A percentile compares a stretch with the other conserved stretches of the same genome.
phyloP scores from a whole-genome alignment of 768 basidiomycete genomes.

The Agaricus sinodeliciosus region DNA sequence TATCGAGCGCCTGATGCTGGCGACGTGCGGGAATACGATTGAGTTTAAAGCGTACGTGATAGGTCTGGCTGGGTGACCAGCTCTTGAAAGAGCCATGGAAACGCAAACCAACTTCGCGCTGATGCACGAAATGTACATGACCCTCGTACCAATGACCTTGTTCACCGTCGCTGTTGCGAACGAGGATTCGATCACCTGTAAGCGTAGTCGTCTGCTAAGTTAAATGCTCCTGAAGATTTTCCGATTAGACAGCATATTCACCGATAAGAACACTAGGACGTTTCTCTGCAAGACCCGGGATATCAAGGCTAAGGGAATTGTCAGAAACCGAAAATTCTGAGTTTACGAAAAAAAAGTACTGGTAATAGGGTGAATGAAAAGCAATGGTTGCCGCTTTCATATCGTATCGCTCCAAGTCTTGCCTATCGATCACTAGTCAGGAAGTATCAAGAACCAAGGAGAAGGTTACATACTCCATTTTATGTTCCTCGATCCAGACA shows the following conservation, averaged over 20 bases:
- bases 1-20: slow-evolving; percentile 53
- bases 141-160: slow-evolving; percentile 54
- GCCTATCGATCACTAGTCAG: slow-evolving; percentile 19
- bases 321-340: not conserved
- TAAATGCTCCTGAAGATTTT: not conserved
- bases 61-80: slow-evolving; percentile 27
- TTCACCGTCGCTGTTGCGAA: slow-evolving; percentile 32
- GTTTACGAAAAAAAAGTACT: slow-evolving; percentile 22
- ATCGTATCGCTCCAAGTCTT: slow-evolving; percentile 32
- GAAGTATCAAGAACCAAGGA: not conserved
- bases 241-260: slow-evolving; percentile 13
- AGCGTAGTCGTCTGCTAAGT: no score
- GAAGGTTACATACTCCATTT: slow-evolving; percentile 28
- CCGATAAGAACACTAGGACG: slow-evolving; percentile 52
- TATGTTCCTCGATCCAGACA: slow-evolving; percentile 49
- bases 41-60: slow-evolving; percentile 50
- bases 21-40: slow-evolving; percentile 49
- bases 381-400: slow-evolving; percentile 26
- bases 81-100: slow-evolving; percentile 41
- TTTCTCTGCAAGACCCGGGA: slow-evolving; percentile 50
- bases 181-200: slow-evolving; percentile 48
- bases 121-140: slow-evolving; percentile 44
- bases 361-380: slow-evolving; percentile 27
- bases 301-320: slow-evolving; percentile 14
- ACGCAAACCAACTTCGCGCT: slow-evolving; percentile 43